phyloP scores from a whole-genome alignment of 441 rosid genomes.

The Erodium texanum region DNA sequence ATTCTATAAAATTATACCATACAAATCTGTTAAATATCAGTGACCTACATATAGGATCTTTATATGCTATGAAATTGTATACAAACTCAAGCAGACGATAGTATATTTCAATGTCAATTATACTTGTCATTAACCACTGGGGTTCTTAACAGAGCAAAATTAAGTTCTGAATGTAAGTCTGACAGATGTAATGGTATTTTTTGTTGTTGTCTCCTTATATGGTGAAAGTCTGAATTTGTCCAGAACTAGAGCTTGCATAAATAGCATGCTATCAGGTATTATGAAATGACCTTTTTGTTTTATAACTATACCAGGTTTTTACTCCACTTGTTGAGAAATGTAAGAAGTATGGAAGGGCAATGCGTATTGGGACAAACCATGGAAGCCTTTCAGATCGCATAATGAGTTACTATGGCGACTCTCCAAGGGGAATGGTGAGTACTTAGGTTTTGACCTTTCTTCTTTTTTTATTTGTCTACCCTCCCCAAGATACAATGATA shows the following conservation, averaged over 20 bases:
- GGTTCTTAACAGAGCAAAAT: neutral
- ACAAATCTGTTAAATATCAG: neutral
- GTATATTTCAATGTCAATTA: neutral
- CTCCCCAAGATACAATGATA: constrained; percentile 3
- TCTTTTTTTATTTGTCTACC: neutral
- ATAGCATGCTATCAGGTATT: neutral
- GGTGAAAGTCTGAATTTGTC: neutral
- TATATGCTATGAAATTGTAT: neutral
- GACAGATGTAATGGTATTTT: neutral
- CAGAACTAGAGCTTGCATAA: neutral
- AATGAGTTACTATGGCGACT: constrained; percentile 96
- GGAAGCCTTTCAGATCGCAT: constrained; percentile 98
- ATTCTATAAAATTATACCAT: neutral
- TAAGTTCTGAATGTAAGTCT: too few species aligned
- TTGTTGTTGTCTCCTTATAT: neutral
- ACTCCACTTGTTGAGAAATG: constrained; percentile 95
- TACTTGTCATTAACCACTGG: neutral
- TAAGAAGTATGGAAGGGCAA: constrained; percentile 88
- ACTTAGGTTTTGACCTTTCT: constrained; percentile 3
- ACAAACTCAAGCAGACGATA: neutral
- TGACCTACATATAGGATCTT: neutral
- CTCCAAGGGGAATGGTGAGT: constrained; percentile 93
- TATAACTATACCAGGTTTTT: constrained; percentile 45
- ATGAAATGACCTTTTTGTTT: constrained; percentile 4
- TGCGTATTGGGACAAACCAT: constrained; percentile 98